These are phyloP conservation scores for Onygenales sp. DNA, from an alignment of 2,329 filamentous ascomycete species.

Conservation along the genomic window DNA sequence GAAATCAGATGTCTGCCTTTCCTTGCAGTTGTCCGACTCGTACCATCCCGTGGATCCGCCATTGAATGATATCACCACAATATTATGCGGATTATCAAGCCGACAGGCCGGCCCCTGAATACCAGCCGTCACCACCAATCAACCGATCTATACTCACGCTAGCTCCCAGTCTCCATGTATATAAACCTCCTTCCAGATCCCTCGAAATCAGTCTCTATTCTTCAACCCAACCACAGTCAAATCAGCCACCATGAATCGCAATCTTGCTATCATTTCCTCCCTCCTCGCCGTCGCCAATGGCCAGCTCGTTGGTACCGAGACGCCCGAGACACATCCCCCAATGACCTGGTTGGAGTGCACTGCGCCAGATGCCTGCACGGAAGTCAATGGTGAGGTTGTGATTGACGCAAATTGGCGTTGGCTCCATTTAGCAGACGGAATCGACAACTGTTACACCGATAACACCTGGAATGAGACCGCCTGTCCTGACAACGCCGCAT, in stretches of 20 bases:
- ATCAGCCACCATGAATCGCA: slow-evolving; percentile 6
- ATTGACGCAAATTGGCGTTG: slow-evolving; percentile 53
- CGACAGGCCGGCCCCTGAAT: neutral
- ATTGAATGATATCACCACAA: neutral
- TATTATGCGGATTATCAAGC: neutral
- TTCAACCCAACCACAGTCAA: neutral
- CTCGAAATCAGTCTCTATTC: neutral
- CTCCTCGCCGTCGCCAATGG: slow-evolving; percentile 35
- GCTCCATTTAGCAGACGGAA: slow-evolving; percentile 40
- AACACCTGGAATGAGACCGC: slow-evolving; percentile 41
- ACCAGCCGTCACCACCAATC: no score
- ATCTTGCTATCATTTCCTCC: slow-evolving; percentile 33
- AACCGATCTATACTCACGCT: no score
- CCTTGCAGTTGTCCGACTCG: neutral
- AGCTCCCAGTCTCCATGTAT: neutral
- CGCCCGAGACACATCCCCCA: slow-evolving; percentile 41
- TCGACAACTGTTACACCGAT: slow-evolving; percentile 50
- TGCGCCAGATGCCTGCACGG: slow-evolving; percentile 42
- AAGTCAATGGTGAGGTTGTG: slow-evolving; percentile 42
- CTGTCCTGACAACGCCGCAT: slow-evolving; percentile 41
- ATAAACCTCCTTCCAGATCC: neutral
- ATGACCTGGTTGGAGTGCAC: slow-evolving; percentile 48
- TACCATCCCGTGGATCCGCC: neutral
- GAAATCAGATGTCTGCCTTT: neutral
- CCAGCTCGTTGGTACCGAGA: slow-evolving; percentile 39